phyloP scores from a whole-genome alignment of 768 basidiomycete genomes.

The Rhizopogon vesiculosus region DNA sequence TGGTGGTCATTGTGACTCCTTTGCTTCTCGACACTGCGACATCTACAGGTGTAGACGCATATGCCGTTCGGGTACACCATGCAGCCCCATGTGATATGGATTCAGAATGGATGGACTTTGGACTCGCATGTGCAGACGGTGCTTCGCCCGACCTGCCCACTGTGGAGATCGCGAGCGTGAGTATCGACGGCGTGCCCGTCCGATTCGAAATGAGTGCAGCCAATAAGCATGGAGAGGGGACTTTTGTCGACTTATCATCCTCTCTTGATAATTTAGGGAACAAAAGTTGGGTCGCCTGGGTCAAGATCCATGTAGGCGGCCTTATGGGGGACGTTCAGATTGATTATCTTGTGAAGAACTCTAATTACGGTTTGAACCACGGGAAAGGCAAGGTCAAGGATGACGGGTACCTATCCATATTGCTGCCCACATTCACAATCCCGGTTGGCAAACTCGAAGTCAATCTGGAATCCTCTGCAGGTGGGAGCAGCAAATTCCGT shows the following conservation, averaged over 20 bases:
- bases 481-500: slow-evolving; percentile 32
- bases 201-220: slow-evolving; percentile 49
- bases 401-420: slow-evolving; percentile 35
- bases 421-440: slow-evolving; percentile 71
- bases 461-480: slow-evolving; percentile 44
- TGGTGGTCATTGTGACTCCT: slow-evolving; percentile 49
- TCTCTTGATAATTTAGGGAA: slow-evolving; percentile 50
- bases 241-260: slow-evolving; percentile 30
- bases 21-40: slow-evolving; percentile 24
- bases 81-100: slow-evolving; percentile 54
- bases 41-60: slow-evolving; percentile 33
- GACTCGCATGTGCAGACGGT: slow-evolving; percentile 43
- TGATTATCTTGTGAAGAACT: slow-evolving; percentile 58
- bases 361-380: slow-evolving; percentile 13
- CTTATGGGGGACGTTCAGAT: slow-evolving; percentile 48
- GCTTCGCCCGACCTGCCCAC: slow-evolving; percentile 30
- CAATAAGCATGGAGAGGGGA: slow-evolving; percentile 30
- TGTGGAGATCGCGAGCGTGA: slow-evolving; percentile 55
- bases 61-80: slow-evolving; percentile 55
- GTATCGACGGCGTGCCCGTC: slow-evolving; percentile 62
- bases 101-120: slow-evolving; percentile 76
- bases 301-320: slow-evolving; percentile 52
- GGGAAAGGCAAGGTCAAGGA: slow-evolving; percentile 33
- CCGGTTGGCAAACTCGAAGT: slow-evolving; percentile 66
- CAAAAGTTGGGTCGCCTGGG: slow-evolving; percentile 63